phyloP scores from a whole-genome alignment of 305 asterid species.

The Fraxinus xanthoxyloides region DNA sequence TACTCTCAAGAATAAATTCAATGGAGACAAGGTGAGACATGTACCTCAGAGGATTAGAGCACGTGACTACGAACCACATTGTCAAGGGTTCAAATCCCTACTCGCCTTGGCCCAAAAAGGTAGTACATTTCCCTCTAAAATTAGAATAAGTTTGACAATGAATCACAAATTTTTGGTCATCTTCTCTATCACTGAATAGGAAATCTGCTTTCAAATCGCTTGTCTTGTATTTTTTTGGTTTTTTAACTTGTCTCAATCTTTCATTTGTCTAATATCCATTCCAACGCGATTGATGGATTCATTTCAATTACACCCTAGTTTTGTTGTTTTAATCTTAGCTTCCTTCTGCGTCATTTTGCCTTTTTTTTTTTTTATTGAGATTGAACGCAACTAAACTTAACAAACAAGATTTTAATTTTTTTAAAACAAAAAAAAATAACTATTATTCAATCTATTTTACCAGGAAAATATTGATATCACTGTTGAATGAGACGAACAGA shows the following conservation, averaged over 20 bases:
- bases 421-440: neutral
- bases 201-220: neutral
- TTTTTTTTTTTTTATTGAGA: neutral
- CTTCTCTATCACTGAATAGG: neutral
- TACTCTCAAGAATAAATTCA: neutral
- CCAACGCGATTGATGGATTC: neutral
- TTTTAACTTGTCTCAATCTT: neutral
- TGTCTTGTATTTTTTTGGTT: neutral
- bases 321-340: neutral
- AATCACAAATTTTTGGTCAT: neutral
- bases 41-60: too few relatives aligned
- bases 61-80: neutral
- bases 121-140: neutral
- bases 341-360: neutral
- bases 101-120: neutral
- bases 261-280: neutral
- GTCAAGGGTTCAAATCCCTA: neutral
- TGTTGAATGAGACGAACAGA: neutral
- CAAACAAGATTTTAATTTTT: neutral
- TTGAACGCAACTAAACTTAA: neutral
- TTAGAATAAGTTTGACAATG: neutral
- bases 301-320: neutral
- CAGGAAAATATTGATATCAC: neutral
- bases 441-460: neutral
- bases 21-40: neutral